Base-by-base conservation (phyloP, 768 basidiomycete species). In the Lactarius psammicola region DNA sequence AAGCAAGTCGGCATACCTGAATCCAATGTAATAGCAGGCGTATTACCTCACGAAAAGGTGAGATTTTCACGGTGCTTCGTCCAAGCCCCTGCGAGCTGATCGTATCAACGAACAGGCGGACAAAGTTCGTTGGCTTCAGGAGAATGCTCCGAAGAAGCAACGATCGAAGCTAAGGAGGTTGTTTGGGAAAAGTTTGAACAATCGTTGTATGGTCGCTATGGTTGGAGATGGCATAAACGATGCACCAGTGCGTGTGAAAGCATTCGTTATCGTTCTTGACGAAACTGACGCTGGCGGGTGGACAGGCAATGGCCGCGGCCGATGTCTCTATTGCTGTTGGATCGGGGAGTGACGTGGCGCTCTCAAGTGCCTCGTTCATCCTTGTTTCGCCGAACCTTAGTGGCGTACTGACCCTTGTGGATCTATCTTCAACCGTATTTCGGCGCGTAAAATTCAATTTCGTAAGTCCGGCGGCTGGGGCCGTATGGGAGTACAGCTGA, bases 31-130 rank as follows among this genome's bases (percentile, higher is more conserved):
- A 85, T 88, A 59, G 92, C 91, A n/a, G 89, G 87, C 0, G 90
- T 92, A 0, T 79, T 94, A 7, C 93, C 93, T 3, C 87, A 91
- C 53, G 88, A 90, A 70, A 95, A 95, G 79, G 87, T 85, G 51
- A 53, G 75, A 36, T 54, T 60, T 11, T 8, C 26, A 34, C 31
- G 30, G 28, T n/a, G 17, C n/a, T 59, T 49, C 34, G 28, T 38
- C 15, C 65, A 49, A 40, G 64, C 10, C 59, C 74, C 36, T 74
- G 40, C 0, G 17, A 70, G 42, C 64, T 63, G 34, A 40, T n/a
- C 13, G 23, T 30, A 11, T 38, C 7, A 20, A 20, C 60, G 17
- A 54, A 4, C 36, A 79, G 84, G 85, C 87, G 0, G 80, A 86
- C 70, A 86, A 86, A 69, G 79, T 88, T 4, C 78, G 79, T 65